Percentiles rank a stretch among this genome's conserved stretches.
These are phyloP conservation scores for Moesziomyces antarcticus DNA, from an alignment of 1,284 basidiomycete genomes.

Conservation along the genomic window DNA sequence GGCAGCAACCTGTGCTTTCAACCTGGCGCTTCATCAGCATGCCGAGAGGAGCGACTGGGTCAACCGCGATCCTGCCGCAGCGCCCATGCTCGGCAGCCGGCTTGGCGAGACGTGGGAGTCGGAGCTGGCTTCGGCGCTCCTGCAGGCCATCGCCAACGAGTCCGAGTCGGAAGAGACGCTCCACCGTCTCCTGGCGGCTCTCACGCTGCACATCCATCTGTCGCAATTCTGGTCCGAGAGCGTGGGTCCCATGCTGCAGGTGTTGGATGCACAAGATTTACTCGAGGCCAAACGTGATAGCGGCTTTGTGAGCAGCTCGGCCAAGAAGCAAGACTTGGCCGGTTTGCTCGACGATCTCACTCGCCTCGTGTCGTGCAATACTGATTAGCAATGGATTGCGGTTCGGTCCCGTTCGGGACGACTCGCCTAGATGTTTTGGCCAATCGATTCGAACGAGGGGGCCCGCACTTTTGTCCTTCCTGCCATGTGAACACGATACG, in stretches of 20 bases:
- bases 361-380: slow-evolving; percentile 14
- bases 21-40: slow-evolving; percentile 71
- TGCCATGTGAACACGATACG: slow-evolving; percentile 7
- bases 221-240: slow-evolving; percentile 72
- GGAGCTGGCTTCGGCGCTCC: slow-evolving; percentile 80
- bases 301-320: slow-evolving; percentile 16
- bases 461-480: not conserved
- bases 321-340: slow-evolving; percentile 25
- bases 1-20: slow-evolving; percentile 83
- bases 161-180: slow-evolving; percentile 77
- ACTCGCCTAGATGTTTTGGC: too few relatives aligned
- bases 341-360: slow-evolving; percentile 28
- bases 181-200: slow-evolving; percentile 76
- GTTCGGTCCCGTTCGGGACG: not conserved
- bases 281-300: slow-evolving; percentile 10
- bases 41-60: slow-evolving; percentile 33
- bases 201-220: slow-evolving; percentile 79
- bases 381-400: not conserved
- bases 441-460: slow-evolving; percentile 1
- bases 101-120: slow-evolving; percentile 75
- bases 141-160: slow-evolving; percentile 80
- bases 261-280: slow-evolving; percentile 71
- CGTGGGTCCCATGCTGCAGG: slow-evolving; percentile 77
- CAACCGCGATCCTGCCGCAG: slow-evolving; percentile 67
- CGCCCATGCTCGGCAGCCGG: slow-evolving; percentile 74